These are phyloP conservation scores for Termitomyces sp. DNA, from an alignment of 768 basidiomycete genomes.

Conservation along the genomic window DNA sequence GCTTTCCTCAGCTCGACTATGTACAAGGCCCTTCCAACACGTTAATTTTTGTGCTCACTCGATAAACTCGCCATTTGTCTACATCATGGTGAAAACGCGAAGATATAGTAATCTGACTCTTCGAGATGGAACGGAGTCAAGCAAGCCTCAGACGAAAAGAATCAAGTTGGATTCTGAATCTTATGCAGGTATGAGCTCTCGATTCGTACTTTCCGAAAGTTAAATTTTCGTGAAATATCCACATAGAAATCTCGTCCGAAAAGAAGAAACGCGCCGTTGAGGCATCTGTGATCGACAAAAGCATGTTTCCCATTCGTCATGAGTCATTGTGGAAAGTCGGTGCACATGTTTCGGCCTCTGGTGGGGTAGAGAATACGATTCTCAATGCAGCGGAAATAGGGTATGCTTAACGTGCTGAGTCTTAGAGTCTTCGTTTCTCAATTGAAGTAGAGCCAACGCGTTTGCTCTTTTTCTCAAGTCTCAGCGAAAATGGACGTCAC, in stretches of 20 bases:
- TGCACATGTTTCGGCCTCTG: slow-evolving; percentile 80
- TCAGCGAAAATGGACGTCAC: slow-evolving; percentile 77
- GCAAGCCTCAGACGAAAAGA: slow-evolving; percentile 8
- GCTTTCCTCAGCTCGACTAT: not conserved
- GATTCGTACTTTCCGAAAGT: not conserved
- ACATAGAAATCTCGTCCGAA: not conserved
- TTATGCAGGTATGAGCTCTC: not conserved
- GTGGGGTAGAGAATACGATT: slow-evolving; percentile 75
- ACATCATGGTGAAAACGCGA: slow-evolving; percentile 13
- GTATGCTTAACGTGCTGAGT: slow-evolving; percentile 33
- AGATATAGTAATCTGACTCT: slow-evolving; percentile 3
- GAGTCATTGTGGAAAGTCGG: slow-evolving; percentile 67
- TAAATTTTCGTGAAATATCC: not conserved
- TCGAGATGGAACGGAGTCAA: slow-evolving; percentile 1
- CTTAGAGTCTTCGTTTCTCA: not conserved
- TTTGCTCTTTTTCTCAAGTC: slow-evolving; percentile 86
- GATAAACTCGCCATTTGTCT: too few species aligned
- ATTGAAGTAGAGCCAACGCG: slow-evolving; percentile 60
- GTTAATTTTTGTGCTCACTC: not conserved
- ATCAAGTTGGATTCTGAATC: slow-evolving; percentile 10
- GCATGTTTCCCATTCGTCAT: slow-evolving; percentile 28
- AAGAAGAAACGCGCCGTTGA: slow-evolving; percentile 17
- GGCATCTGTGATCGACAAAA: slow-evolving; percentile 15
- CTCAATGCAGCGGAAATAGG: slow-evolving; percentile 70
- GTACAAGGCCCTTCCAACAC: not conserved